Evolutionary conservation across 345 rosid species (phyloP).

Genomic region (Citrus glauca): DNA sequence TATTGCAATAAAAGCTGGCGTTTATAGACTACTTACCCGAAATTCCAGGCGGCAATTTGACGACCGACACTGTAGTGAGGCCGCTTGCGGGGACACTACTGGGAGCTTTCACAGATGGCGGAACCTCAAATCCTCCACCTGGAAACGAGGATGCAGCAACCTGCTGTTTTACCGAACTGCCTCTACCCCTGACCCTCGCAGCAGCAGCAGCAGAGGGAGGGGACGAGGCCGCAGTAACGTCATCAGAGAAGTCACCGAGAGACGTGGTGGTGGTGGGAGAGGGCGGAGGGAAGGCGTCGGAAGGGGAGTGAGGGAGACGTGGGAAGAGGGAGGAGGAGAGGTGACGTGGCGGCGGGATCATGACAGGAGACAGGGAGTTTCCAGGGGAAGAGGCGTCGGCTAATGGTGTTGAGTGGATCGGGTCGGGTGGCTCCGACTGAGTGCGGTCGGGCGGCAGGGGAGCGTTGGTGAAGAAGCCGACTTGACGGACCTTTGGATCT

Average conservation of each 20-base stretch:
- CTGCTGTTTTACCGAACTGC: constrained; percentile 26
- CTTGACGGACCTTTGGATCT: constrained; percentile 87
- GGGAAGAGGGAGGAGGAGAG: constrained; percentile 40
- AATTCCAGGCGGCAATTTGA: constrained; percentile 53
- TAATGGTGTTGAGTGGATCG: constrained; percentile 24
- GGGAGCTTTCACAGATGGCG: constrained; percentile 26
- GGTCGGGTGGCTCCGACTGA: constrained; percentile 35
- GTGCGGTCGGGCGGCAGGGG: constrained; percentile 37
- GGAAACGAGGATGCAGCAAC: constrained; percentile 15
- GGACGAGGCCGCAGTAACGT: constrained; percentile 33
- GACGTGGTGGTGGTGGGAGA: constrained; percentile 12
- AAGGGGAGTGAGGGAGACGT: constrained; percentile 20
- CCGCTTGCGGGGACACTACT: constrained; percentile 72
- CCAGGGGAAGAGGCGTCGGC: constrained; percentile 51
- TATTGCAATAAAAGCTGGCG: neutral
- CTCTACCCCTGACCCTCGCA: constrained; percentile 24
- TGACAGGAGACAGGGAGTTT: constrained; percentile 75
- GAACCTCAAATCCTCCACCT: constrained; percentile 11
- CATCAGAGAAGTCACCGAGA: constrained; percentile 22
- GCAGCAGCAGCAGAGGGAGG: constrained; percentile 1
- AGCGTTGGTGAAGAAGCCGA: constrained; percentile 69
- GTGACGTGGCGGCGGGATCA: constrained; percentile 90
- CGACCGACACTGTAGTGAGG: constrained; percentile 64
- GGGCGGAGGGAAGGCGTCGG: constrained; percentile 1
- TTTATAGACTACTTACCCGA: constrained; percentile 32